A percentile compares a stretch with the other conserved stretches of the same genome.
phyloP scores from a whole-genome alignment of 2,329 filamentous ascomycete genomes.

The Aspergillus tanneri region DNA sequence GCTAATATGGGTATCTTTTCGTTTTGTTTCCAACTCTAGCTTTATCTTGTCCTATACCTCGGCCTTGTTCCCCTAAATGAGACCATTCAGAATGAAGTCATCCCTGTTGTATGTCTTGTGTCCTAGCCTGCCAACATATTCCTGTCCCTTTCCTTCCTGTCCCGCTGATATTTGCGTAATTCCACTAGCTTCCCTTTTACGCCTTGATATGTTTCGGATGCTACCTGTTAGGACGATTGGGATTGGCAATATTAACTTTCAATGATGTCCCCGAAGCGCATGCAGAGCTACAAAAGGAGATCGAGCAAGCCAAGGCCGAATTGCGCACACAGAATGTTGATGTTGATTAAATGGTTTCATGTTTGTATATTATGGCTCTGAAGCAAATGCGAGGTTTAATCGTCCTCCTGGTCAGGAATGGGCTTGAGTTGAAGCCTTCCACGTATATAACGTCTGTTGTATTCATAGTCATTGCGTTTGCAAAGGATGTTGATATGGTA shows the following conservation, averaged over 20 bases:
- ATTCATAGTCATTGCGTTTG: too few relatives aligned
- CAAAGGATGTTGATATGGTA: too few relatives aligned
- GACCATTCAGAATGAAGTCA: constrained; percentile 76
- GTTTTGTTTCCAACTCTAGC: constrained; percentile 55
- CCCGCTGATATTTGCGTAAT: constrained; percentile 7
- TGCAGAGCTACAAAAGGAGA: constrained; percentile 85
- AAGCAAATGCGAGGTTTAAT: neutral
- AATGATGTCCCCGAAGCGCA: constrained; percentile 92
- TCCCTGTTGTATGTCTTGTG: constrained; percentile 72
- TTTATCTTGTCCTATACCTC: constrained; percentile 85
- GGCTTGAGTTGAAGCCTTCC: too few relatives aligned
- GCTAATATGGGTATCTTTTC: constrained; percentile 14
- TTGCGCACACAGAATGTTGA: constrained; percentile 45
- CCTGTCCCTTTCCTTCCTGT: neutral
- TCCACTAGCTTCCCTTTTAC: constrained; percentile 89
- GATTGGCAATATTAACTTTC: constrained; percentile 91
- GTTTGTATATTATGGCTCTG: constrained; percentile 1
- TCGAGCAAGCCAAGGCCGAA: constrained; percentile 49
- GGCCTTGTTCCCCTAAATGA: constrained; percentile 77
- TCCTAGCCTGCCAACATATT: neutral
- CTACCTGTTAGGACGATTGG: constrained; percentile 87
- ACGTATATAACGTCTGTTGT: too few relatives aligned
- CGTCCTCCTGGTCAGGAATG: too few relatives aligned
- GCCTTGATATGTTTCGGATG: constrained; percentile 85
- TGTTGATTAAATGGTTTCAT: constrained; percentile 37